These are phyloP conservation scores for Alternaria ethzedia DNA, from an alignment of 2,329 filamentous ascomycete species.

Conservation along the genomic window DNA sequence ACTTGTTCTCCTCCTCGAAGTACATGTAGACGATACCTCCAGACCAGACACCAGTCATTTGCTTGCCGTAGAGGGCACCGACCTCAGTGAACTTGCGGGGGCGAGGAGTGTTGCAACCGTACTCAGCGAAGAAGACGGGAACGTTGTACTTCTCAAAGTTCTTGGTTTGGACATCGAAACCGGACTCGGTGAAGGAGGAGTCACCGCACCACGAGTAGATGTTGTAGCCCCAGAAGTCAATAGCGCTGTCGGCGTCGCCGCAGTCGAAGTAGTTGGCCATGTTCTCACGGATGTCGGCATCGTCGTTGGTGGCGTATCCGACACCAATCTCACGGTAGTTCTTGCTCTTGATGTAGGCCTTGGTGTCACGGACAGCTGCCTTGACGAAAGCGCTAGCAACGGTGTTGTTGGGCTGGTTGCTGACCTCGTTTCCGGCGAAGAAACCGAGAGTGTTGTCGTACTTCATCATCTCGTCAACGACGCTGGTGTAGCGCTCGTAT, in stretches of 20 bases:
- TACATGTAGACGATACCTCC: constrained; percentile 99
- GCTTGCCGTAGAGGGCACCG: constrained; percentile 73
- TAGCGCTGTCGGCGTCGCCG: constrained; percentile 66
- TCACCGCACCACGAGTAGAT: constrained; percentile 99
- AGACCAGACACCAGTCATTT: constrained; percentile 89
- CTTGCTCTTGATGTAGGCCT: constrained; percentile 86
- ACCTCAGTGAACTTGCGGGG: constrained; percentile 87
- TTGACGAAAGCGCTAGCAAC: constrained; percentile 92
- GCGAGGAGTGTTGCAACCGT: constrained; percentile 83
- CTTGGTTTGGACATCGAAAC: constrained; percentile 80
- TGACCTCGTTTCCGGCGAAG: constrained; percentile 98
- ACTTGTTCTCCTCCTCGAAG: constrained; percentile 89
- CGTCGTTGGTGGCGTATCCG: constrained; percentile 95
- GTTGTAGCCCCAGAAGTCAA: constrained; percentile 99
- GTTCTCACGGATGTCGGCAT: constrained; percentile 78
- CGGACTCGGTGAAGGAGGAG: constrained; percentile 76
- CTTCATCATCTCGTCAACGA: constrained; percentile 79
- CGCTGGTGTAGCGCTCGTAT: constrained; percentile 79
- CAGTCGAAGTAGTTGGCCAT: constrained; percentile 97
- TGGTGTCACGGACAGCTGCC: constrained; percentile 94
- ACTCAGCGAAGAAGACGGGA: constrained; percentile 97
- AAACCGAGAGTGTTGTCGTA: constrained; percentile 95
- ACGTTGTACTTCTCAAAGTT: constrained; percentile 91
- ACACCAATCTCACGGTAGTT: constrained; percentile 81
- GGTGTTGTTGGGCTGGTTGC: constrained; percentile 88